These are phyloP conservation scores for Leccinum huronense DNA, from an alignment of 1,284 basidiomycete species.

Conservation along the genomic window DNA sequence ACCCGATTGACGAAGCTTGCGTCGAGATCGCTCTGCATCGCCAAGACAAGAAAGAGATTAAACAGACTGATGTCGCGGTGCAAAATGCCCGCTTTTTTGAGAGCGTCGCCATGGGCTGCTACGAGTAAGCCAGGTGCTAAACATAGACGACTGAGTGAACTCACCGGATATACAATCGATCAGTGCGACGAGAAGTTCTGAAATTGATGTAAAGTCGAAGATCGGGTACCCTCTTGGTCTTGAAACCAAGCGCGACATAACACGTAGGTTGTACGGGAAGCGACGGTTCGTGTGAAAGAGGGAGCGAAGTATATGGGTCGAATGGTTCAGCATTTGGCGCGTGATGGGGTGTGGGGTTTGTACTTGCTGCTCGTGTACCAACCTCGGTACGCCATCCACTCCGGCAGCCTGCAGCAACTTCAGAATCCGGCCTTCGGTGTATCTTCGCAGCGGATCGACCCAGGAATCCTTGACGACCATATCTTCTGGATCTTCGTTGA, in stretches of 20 bases:
- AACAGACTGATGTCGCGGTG: slow-evolving; percentile 10
- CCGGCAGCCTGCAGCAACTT: not conserved
- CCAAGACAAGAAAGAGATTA: slow-evolving; percentile 8
- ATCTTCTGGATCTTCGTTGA: too few relatives aligned
- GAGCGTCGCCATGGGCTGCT: slow-evolving; percentile 3
- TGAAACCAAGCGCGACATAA: not conserved
- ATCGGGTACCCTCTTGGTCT: not conserved
- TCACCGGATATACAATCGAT: too few relatives aligned
- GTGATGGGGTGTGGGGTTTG: slow-evolving; percentile 1
- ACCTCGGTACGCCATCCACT: not conserved
- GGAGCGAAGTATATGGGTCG: slow-evolving; percentile 1
- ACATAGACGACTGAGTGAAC: not conserved
- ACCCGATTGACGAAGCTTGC: not conserved
- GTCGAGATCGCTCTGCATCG: not conserved
- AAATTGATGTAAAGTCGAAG: too few relatives aligned
- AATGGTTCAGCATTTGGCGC: not conserved
- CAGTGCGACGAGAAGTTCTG: too few relatives aligned
- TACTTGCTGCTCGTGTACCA: slow-evolving; percentile 14
- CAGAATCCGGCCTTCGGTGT: not conserved
- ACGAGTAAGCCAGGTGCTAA: not conserved
- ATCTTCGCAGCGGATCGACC: not conserved
- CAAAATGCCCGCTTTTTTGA: not conserved
- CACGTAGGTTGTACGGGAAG: too few relatives aligned
- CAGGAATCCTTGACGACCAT: not conserved
- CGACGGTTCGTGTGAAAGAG: too few relatives aligned